Evolutionary conservation across 164 flowering plant genomes (phyloP).

Genomic region (Berberis vulgaris): DNA sequence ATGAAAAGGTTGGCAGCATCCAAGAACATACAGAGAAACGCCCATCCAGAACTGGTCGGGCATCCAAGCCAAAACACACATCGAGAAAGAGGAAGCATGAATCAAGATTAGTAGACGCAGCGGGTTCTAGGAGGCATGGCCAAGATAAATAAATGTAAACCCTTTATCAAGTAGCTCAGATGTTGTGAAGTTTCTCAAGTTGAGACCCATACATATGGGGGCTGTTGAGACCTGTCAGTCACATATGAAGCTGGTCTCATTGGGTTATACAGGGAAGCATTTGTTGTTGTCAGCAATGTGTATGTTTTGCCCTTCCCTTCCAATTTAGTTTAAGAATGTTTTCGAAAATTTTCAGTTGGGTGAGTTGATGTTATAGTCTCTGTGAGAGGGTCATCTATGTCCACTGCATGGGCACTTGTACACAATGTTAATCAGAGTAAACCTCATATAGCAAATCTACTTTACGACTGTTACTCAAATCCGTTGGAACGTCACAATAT

Average conservation of each 20-base stretch:
- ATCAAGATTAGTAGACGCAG: slow-evolving; percentile 28
- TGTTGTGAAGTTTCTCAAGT: neutral
- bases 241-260: neutral
- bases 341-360: neutral
- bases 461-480: too few relatives aligned
- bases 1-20: slow-evolving; percentile 21
- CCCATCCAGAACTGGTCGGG: slow-evolving; percentile 26
- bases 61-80: slow-evolving; percentile 47
- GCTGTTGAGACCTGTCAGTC: slow-evolving; percentile 2
- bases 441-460: too few relatives aligned
- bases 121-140: slow-evolving; percentile 24
- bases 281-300: neutral
- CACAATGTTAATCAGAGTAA: too few relatives aligned
- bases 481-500: too few relatives aligned
- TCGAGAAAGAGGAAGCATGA: slow-evolving; percentile 53
- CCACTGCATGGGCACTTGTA: too few relatives aligned
- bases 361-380: neutral
- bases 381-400: neutral
- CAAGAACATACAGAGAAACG: slow-evolving; percentile 43
- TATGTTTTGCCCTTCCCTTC: neutral
- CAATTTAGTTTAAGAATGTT: neutral
- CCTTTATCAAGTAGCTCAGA: too few relatives aligned
- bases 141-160: slow-evolving; percentile 19
- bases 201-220: neutral
- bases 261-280: neutral